Evolutionary conservation across 163 green algal species (phyloP), one percentile per base, ranked within the genome.

Genomic region (Volvox carteri): DNA sequence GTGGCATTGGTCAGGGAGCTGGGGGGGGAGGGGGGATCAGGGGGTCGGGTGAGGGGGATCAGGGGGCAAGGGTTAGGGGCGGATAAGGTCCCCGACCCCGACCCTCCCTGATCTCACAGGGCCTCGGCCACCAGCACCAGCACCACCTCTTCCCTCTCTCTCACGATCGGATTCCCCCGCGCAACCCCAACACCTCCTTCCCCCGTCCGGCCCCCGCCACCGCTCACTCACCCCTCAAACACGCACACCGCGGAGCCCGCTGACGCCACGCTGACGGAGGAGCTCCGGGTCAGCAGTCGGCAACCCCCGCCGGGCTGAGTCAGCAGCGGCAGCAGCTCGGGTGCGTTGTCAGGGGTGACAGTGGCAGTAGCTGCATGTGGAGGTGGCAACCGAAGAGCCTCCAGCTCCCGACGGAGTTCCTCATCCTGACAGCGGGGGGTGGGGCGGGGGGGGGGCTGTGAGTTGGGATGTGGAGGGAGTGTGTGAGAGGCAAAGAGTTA

Each of bases 401-500:
- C 25, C 11, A 88, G 48, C 83, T 88, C 83, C 0, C 48, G 54
- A 0, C 50, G 35, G 2, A 88, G 68, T 25, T 88, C 83, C 50
- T 88, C 83, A 39, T 88, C 83, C 83, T 88, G 83, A 0, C 4
- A n/a, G n/a, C n/a, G n/a, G n/a, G n/a, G n/a, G n/a, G n/a, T n/a
- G n/a, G n/a, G n/a, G n/a, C n/a, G n/a, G n/a, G n/a, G n/a, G n/a
- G n/a, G n/a, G n/a, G n/a, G n/a, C n/a, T n/a, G n/a, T n/a, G n/a
- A n/a, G n/a, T n/a, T n/a, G n/a, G n/a, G n/a, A n/a, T n/a, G n/a
- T n/a, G n/a, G n/a, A n/a, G n/a, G n/a, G n/a, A n/a, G n/a, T n/a
- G n/a, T n/a, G n/a, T n/a, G n/a, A n/a, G n/a, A n/a, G n/a, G n/a
- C n/a, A n/a, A n/a, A n/a, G n/a, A n/a, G n/a, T n/a, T n/a, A n/a